These are phyloP conservation scores for Scheffersomyces spartinae DNA, from an alignment of 805 yeast species.

Conservation along the genomic window DNA sequence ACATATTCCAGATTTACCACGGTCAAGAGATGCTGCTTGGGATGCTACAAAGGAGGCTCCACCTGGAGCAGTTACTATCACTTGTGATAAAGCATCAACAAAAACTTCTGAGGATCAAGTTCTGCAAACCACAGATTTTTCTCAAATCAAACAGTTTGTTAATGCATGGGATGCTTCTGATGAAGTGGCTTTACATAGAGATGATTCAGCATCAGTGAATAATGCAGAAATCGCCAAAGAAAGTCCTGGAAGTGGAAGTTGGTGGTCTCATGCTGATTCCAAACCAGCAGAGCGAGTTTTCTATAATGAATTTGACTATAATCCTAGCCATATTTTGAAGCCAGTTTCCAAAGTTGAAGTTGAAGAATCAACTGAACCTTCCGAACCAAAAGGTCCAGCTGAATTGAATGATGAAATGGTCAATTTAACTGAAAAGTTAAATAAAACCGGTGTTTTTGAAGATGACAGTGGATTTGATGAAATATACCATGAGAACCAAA, in stretches of 20 bases:
- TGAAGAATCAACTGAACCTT: slow-evolving; percentile 61
- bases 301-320: slow-evolving; percentile 14
- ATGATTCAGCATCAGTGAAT: too few species aligned
- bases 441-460: slow-evolving; percentile 6
- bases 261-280: slow-evolving; percentile 1
- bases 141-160: slow-evolving; percentile 8
- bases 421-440: slow-evolving; percentile 6
- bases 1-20: slow-evolving; percentile 6
- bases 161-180: slow-evolving; percentile 19
- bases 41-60: slow-evolving; percentile 33
- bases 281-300: slow-evolving; percentile 17
- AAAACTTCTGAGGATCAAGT: too few species aligned
- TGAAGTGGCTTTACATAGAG: too few species aligned
- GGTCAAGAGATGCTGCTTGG: slow-evolving; percentile 23
- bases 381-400: slow-evolving; percentile 13
- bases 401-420: slow-evolving; percentile 13
- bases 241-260: too few species aligned
- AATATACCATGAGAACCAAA: slow-evolving; percentile 5
- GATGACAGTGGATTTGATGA: slow-evolving; percentile 7
- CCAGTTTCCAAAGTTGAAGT: too few species aligned
- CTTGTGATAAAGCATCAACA: too few species aligned
- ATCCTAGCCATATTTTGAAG: slow-evolving; percentile 17
- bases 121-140: too few species aligned
- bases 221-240: too few species aligned
- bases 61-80: too few species aligned